Evolutionary conservation across 208 protist genomes (phyloP).

Genomic region (Acanthamoeba healyi): DNA sequence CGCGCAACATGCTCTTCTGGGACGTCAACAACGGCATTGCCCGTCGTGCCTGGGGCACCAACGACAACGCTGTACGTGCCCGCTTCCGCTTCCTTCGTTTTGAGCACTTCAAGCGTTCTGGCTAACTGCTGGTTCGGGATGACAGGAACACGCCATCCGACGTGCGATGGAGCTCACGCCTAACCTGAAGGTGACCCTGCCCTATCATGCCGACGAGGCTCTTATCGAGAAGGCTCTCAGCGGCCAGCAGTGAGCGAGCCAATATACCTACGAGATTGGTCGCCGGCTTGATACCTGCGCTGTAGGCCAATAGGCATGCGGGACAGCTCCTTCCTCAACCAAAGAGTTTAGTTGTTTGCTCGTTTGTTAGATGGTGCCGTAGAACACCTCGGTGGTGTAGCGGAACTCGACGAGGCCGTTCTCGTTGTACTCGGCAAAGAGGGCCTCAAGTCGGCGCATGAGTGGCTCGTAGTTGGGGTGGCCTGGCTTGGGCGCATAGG

Average conservation of each 20-base stretch:
- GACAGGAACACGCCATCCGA: conserved; percentile 63
- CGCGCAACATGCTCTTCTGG: conserved; percentile 92
- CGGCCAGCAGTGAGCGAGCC: background rate
- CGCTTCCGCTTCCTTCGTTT: background rate
- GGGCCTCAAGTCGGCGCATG: conserved; percentile 19
- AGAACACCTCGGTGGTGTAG: conserved; percentile 40
- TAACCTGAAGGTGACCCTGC: conserved; percentile 88
- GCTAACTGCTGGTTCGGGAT: background rate
- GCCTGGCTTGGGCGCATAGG: background rate
- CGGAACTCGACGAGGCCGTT: conserved; percentile 1
- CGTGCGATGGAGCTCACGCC: conserved; percentile 89
- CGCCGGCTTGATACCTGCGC: too few relatives aligned
- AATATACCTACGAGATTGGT: too few relatives aligned
- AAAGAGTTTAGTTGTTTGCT: too few relatives aligned
- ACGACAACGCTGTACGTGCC: conserved; percentile 89
- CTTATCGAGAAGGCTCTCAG: conserved; percentile 67
- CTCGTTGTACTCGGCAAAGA: background rate
- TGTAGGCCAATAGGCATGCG: too few relatives aligned
- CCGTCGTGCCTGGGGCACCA: conserved; percentile 91
- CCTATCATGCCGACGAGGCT: conserved; percentile 79
- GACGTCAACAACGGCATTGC: conserved; percentile 93
- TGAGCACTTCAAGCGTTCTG: background rate
- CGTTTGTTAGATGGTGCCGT: background rate
- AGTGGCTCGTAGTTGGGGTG: conserved; percentile 44
- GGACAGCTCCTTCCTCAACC: too few relatives aligned